These are phyloP conservation scores for Boletus sp. DNA, from an alignment of 1,284 basidiomycete genomes.

Conservation along the genomic window DNA sequence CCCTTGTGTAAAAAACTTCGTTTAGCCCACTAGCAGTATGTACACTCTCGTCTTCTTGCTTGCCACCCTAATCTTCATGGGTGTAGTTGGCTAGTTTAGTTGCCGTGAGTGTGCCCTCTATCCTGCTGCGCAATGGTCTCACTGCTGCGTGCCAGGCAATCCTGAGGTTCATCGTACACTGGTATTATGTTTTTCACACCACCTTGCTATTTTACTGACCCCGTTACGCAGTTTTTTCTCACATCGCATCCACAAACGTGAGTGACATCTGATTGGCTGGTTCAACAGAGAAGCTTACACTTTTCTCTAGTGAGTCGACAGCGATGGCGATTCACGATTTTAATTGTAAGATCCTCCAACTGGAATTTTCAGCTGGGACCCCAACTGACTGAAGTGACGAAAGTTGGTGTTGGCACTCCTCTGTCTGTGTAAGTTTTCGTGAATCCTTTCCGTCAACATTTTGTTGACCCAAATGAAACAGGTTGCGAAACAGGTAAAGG, in stretches of 20 bases:
- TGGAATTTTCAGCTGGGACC: neutral
- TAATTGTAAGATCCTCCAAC: conserved; percentile 19
- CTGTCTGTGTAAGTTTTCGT: conserved; percentile 23
- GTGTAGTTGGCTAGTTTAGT: conserved; percentile 42
- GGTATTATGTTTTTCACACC: conserved; percentile 22
- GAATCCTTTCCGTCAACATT: neutral
- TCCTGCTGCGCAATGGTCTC: neutral
- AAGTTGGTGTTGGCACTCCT: conserved; percentile 24
- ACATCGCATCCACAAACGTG: conserved; percentile 30
- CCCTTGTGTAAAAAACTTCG: neutral
- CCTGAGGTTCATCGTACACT: conserved; percentile 34
- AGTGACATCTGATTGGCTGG: neutral
- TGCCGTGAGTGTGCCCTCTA: conserved; percentile 34
- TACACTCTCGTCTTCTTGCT: conserved; percentile 4
- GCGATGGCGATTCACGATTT: neutral
- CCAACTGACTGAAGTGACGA: neutral
- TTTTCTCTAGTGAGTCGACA: neutral
- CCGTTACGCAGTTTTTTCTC: conserved; percentile 25
- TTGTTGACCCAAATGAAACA: conserved; percentile 2
- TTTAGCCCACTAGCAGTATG: conserved; percentile 43
- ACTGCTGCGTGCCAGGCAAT: conserved; percentile 28
- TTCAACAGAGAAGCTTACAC: neutral
- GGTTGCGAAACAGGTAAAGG: conserved; percentile 6
- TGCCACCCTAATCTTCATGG: neutral
- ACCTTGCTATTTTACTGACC: neutral